Evolutionary conservation across 768 basidiomycete species (phyloP).

Genomic region (Leucosporidium creatinivorum): DNA sequence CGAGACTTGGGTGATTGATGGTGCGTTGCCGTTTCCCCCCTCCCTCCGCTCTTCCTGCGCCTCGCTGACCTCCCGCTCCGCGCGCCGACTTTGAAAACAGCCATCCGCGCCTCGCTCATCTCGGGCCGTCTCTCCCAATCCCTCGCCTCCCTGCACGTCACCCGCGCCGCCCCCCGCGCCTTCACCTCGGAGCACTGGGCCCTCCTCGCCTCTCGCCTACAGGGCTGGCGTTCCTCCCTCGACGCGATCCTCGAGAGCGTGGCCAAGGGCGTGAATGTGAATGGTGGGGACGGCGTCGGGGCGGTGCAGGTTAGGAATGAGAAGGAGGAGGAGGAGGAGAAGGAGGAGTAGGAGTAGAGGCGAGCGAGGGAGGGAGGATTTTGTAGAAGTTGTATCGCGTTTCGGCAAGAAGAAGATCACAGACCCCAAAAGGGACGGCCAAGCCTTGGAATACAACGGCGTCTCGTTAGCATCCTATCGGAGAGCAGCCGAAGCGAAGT

Average conservation of each 20-base stretch:
- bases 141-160: slow-evolving; percentile 62
- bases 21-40: slow-evolving; percentile 44
- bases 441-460: not conserved
- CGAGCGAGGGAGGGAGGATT: not conserved
- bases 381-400: not conserved
- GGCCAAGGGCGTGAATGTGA: not conserved
- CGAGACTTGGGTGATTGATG: slow-evolving; percentile 81
- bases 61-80: not conserved
- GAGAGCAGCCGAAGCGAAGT: too few relatives aligned
- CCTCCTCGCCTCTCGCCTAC: slow-evolving; percentile 61
- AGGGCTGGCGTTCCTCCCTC: slow-evolving; percentile 52
- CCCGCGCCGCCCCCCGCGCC: slow-evolving; percentile 63
- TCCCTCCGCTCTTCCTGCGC: not conserved
- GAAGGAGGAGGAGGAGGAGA: not conserved
- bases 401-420: too few relatives aligned
- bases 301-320: not conserved
- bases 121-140: slow-evolving; percentile 79
- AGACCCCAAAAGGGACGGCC: not conserved
- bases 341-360: not conserved
- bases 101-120: slow-evolving; percentile 69
- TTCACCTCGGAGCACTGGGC: slow-evolving; percentile 78
- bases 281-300: not conserved
- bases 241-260: slow-evolving; percentile 8
- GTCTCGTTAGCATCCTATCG: too few relatives aligned
- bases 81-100: slow-evolving; percentile 42